These are phyloP conservation scores for Trichophyton schoenleinii DNA, from an alignment of 2,329 filamentous ascomycete genomes.

Conservation along the genomic window DNA sequence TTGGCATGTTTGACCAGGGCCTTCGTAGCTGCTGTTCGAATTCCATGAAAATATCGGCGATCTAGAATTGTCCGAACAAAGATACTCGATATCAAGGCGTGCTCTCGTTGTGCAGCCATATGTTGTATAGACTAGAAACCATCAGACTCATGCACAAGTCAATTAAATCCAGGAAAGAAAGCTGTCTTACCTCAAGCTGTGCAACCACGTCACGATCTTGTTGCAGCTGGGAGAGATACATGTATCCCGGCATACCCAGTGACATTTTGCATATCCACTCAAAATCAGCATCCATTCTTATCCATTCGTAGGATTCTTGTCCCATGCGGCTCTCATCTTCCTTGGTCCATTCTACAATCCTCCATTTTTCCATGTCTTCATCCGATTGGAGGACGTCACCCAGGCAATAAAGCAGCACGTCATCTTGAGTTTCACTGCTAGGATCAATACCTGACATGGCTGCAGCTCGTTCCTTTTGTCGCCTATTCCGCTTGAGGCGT, in stretches of 20 bases:
- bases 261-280: slow-evolving; percentile 90
- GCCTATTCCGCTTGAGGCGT: slow-evolving; percentile 74
- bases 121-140: slow-evolving; percentile 55
- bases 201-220: slow-evolving; percentile 95
- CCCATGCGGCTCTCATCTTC: slow-evolving; percentile 88
- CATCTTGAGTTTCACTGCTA: slow-evolving; percentile 55
- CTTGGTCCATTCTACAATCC: slow-evolving; percentile 73
- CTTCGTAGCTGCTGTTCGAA: slow-evolving; percentile 71
- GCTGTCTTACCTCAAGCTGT: slow-evolving; percentile 44
- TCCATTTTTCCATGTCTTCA: slow-evolving; percentile 74
- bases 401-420: slow-evolving; percentile 77
- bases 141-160: slow-evolving; percentile 13
- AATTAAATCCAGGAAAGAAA: background rate
- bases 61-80: slow-evolving; percentile 84
- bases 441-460: slow-evolving; percentile 52
- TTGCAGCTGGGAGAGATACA: slow-evolving; percentile 95
- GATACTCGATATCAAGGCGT: slow-evolving; percentile 77
- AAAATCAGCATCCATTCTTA: slow-evolving; percentile 93
- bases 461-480: slow-evolving; percentile 64
- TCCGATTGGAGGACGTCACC: slow-evolving; percentile 78
- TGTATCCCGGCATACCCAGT: slow-evolving; percentile 77
- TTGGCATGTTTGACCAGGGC: slow-evolving; percentile 66
- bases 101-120: slow-evolving; percentile 53
- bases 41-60: slow-evolving; percentile 81
- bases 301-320: slow-evolving; percentile 95